Conservation (phyloP, 2,329 filamentous ascomycete genomes). For the Sordariomycetes sp. region DNA sequence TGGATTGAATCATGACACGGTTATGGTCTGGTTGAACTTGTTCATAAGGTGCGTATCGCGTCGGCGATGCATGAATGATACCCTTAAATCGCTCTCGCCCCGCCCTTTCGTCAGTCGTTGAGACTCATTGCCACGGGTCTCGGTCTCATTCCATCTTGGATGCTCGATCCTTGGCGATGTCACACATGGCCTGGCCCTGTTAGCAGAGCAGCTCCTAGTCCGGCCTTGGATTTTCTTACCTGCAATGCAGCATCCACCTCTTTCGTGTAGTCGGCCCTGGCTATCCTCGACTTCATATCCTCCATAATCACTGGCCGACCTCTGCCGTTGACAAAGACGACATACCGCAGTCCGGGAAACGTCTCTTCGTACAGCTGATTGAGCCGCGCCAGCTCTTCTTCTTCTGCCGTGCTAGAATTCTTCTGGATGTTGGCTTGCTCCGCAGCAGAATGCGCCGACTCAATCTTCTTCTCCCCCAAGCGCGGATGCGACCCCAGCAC, state of each 20-base stretch:
- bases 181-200: conserved; percentile 70
- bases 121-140: too few species aligned
- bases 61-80: too few species aligned
- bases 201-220: conserved; percentile 6
- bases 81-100: too few species aligned
- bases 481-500: conserved; percentile 79
- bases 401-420: conserved; percentile 22
- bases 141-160: conserved; percentile 44
- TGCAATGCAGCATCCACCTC: conserved; percentile 69
- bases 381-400: conserved; percentile 52
- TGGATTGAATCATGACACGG: too few species aligned
- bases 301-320: conserved; percentile 65
- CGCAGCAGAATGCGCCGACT: conserved; percentile 69
- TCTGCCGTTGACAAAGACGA: conserved; percentile 85
- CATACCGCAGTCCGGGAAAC: conserved; percentile 79
- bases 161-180: conserved; percentile 76
- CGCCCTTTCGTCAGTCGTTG: too few species aligned
- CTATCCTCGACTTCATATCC: conserved; percentile 71
- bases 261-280: conserved; percentile 49
- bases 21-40: too few species aligned
- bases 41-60: too few species aligned
- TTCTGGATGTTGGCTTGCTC: conserved; percentile 70
- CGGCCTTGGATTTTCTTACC: conserved; percentile 46
- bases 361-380: conserved; percentile 72
- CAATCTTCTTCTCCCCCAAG: conserved; percentile 70